A percentile compares a stretch with the other conserved stretches of the same genome.
Evolutionary conservation across 2,329 filamentous ascomycete species (phyloP).

Genomic region (Fusarium nelsonii): DNA sequence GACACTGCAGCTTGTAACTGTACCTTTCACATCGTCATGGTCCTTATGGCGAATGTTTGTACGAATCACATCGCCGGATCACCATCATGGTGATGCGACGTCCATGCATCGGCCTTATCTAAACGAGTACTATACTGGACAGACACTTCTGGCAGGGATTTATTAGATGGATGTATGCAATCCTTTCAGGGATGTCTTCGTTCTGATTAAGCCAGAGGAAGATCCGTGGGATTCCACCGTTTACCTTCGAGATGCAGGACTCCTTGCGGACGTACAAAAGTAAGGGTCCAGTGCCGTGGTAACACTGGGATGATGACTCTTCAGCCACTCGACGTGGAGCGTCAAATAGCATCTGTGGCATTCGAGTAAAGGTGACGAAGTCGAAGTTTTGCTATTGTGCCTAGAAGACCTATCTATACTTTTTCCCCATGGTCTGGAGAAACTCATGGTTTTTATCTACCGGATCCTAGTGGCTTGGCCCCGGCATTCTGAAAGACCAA

Average conservation of each 20-base stretch:
- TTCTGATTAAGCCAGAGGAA: background rate
- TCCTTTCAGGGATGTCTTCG: background rate
- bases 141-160: background rate
- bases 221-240: background rate
- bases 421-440: background rate
- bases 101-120: slow-evolving; percentile 12
- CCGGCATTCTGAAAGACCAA: slow-evolving; percentile 1
- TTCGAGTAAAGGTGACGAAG: too few species aligned
- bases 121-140: background rate
- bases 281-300: background rate
- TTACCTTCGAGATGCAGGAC: background rate
- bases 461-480: slow-evolving; percentile 13
- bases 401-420: background rate
- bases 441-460: background rate
- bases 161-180: background rate
- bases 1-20: slow-evolving; percentile 1
- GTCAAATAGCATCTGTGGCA: background rate
- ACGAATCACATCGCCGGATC: background rate
- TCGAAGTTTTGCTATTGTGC: background rate
- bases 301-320: background rate
- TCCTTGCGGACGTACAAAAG: slow-evolving; percentile 23
- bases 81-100: background rate
- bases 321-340: background rate
- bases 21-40: background rate
- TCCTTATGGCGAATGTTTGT: background rate